Evolutionary conservation across 176 grass and related monocot genomes (phyloP).

Genomic region (Raddia distichophylla): DNA sequence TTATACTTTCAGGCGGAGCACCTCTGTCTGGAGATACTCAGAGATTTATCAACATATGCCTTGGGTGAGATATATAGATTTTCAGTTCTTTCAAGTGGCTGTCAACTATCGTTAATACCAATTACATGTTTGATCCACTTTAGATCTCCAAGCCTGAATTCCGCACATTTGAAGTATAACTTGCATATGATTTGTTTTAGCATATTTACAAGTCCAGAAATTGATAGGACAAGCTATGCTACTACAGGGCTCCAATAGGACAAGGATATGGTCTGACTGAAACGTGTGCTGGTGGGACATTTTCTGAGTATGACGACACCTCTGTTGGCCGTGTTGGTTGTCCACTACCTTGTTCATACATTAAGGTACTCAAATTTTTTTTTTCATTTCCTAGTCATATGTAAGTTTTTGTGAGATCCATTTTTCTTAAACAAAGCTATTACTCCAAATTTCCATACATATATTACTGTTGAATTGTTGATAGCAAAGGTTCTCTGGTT

Average conservation of each 20-base stretch:
- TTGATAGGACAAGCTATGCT: constrained; percentile 25
- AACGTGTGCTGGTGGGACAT: constrained; percentile 91
- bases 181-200: constrained; percentile 15
- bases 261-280: constrained; percentile 99
- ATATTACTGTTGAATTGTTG: not conserved
- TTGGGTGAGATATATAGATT: constrained; percentile 73
- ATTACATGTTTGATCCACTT: not conserved
- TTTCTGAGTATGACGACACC: constrained; percentile 83
- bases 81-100: not conserved
- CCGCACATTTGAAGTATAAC: constrained; percentile 6
- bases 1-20: constrained; percentile 85
- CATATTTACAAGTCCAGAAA: constrained; percentile 9
- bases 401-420: not conserved
- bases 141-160: not conserved
- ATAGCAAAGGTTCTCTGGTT: not conserved
- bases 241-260: constrained; percentile 75
- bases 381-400: constrained; percentile 10
- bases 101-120: constrained; percentile 9
- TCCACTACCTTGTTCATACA: constrained; percentile 82
- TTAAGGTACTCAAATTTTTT: constrained; percentile 62
- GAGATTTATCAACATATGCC: constrained; percentile 98
- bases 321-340: constrained; percentile 91
- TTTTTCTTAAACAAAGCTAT: not conserved
- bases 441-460: constrained; percentile 8
- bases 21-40: constrained; percentile 85